phyloP scores from a whole-genome alignment of 208 protist genomes.

The Vickermania ingenoplastis region DNA sequence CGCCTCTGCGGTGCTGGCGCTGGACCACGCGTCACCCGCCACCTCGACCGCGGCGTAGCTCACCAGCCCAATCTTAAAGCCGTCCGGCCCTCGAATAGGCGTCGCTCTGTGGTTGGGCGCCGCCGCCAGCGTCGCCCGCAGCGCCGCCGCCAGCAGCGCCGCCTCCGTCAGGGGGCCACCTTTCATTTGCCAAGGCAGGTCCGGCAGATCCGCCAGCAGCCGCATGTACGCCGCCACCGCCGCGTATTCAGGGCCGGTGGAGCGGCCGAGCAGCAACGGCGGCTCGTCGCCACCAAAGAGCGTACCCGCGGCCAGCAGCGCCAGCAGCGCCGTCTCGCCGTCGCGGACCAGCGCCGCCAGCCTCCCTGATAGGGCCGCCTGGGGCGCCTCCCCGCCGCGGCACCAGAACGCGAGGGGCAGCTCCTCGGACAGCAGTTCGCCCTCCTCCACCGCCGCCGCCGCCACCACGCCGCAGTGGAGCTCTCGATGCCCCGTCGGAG shows the following conservation, averaged over 20 bases:
- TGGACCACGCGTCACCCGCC: conserved; percentile 11
- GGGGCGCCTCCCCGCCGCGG: neutral
- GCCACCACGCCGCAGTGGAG: neutral
- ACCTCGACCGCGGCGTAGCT: conserved; percentile 10
- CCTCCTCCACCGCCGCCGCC: neutral
- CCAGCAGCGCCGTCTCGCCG: neutral
- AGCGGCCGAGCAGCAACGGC: neutral
- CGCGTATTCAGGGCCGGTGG: neutral
- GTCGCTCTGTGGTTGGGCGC: neutral
- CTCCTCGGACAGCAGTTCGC: conserved; percentile 1
- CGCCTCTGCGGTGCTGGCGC: neutral
- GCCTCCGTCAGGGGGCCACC: too few species aligned
- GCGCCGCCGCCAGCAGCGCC: too few species aligned
- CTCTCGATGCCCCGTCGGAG: too few species aligned
- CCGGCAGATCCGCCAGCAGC: too few species aligned
- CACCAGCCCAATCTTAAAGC: conserved; percentile 12
- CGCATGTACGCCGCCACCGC: neutral
- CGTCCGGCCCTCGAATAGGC: conserved; percentile 5
- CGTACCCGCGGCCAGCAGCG: neutral
- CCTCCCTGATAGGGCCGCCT: neutral
- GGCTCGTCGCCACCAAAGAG: neutral
- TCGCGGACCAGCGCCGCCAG: neutral
- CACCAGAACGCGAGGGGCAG: neutral
- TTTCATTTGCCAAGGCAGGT: too few species aligned
- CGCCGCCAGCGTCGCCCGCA: neutral